Evolutionary conservation across 495 filamentous ascomycete species (phyloP).

Genomic region (Platismatia glauca): DNA sequence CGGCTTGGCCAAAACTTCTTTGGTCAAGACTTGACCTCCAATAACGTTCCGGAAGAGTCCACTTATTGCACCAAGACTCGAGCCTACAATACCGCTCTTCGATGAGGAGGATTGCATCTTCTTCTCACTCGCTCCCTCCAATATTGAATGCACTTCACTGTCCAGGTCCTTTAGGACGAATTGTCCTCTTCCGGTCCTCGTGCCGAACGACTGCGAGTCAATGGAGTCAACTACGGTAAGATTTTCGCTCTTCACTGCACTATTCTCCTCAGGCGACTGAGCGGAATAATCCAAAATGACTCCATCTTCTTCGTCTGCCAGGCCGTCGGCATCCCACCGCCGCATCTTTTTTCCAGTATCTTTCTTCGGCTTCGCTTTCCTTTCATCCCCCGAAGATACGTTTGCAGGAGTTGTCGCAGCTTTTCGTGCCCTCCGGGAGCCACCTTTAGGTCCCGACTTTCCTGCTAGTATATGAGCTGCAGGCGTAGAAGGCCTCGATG

Average conservation of each 20-base stretch:
- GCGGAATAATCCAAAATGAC: constrained; percentile 80
- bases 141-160: constrained; percentile 84
- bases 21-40: constrained; percentile 83
- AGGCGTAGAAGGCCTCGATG: constrained; percentile 72
- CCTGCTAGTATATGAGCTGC: constrained; percentile 57
- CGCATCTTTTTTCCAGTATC: constrained; percentile 67
- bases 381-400: constrained; percentile 78
- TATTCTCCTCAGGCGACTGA: constrained; percentile 35
- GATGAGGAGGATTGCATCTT: constrained; percentile 43
- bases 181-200: constrained; percentile 73
- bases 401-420: constrained; percentile 55
- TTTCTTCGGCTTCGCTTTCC: constrained; percentile 49
- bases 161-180: constrained; percentile 91
- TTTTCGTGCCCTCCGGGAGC: constrained; percentile 74
- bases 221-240: constrained; percentile 57
- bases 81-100: constrained; percentile 58
- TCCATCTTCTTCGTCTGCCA: constrained; percentile 78
- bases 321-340: constrained; percentile 83
- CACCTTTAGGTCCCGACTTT: constrained; percentile 53
- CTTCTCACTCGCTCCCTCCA: constrained; percentile 58
- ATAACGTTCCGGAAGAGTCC: constrained; percentile 90
- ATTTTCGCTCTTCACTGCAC: constrained; percentile 39
- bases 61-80: constrained; percentile 68
- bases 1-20: constrained; percentile 78
- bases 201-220: constrained; percentile 71